These are phyloP conservation scores for Coniochaeta prunicola DNA, from an alignment of 2,329 filamentous ascomycete genomes.

Conservation along the genomic window DNA sequence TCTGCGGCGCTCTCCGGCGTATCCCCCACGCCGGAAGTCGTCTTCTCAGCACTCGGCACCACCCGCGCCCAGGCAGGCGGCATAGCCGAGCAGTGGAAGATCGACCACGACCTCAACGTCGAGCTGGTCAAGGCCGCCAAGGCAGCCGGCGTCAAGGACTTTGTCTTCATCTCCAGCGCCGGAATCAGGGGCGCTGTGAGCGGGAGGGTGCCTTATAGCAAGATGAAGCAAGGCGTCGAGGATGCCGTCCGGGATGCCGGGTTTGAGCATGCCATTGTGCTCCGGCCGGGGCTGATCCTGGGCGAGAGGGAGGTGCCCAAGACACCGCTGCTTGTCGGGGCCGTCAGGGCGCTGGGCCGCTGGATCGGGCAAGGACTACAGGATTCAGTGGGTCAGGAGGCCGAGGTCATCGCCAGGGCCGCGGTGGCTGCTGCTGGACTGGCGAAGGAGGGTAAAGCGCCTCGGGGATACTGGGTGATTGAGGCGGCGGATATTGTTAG, in stretches of 20 bases:
- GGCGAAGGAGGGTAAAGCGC: constrained; percentile 52
- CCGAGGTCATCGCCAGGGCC: constrained; percentile 62
- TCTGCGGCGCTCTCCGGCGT: constrained; percentile 47
- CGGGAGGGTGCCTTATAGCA: constrained; percentile 41
- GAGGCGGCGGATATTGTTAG: constrained; percentile 56
- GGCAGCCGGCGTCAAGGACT: constrained; percentile 62
- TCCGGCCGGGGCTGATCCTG: constrained; percentile 67
- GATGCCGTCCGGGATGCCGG: constrained; percentile 62
- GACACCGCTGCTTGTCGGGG: constrained; percentile 48
- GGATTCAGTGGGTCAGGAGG: constrained; percentile 67
- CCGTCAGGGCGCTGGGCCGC: constrained; percentile 49
- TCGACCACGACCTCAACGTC: constrained; percentile 83
- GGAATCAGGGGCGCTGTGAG: constrained; percentile 35
- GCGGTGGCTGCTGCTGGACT: constrained; percentile 54
- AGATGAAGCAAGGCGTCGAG: constrained; percentile 86
- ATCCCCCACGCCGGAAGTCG: constrained; percentile 48
- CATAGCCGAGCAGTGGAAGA: constrained; percentile 73
- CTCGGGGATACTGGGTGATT: constrained; percentile 54
- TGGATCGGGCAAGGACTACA: constrained; percentile 44
- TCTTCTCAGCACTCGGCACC: constrained; percentile 76
- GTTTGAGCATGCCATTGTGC: constrained; percentile 72
- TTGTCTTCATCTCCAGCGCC: constrained; percentile 64
- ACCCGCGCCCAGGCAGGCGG: constrained; percentile 69
- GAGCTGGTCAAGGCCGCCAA: constrained; percentile 70
- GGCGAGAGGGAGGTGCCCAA: constrained; percentile 57